Percentiles rank a stretch among this genome's conserved stretches.
phyloP scores from a whole-genome alignment of 805 yeast genomes.

The Clavispora vitiphila region DNA sequence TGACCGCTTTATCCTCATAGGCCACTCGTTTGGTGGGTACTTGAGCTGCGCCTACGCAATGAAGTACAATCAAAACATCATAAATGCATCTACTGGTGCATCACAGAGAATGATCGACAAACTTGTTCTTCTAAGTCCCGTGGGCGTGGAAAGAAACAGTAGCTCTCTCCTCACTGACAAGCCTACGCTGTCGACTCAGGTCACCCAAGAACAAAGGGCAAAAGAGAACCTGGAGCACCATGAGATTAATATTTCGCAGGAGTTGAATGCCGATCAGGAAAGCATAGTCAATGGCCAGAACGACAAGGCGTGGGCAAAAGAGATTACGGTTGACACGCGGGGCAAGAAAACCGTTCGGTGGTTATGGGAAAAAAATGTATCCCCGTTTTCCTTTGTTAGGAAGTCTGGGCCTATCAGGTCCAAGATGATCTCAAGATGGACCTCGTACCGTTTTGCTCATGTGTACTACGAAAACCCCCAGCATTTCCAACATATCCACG shows the following conservation, averaged over 20 bases:
- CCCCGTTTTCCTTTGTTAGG: conserved; percentile 53
- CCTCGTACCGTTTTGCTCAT: conserved; percentile 42
- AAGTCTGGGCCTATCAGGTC: conserved; percentile 51
- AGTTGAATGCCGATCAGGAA: conserved; percentile 23
- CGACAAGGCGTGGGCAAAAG: background rate
- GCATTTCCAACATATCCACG: conserved; percentile 41
- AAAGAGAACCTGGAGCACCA: conserved; percentile 15
- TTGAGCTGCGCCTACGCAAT: conserved; percentile 38
- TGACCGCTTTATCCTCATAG: conserved; percentile 32
- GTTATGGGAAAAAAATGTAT: conserved; percentile 50
- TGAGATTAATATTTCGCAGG: conserved; percentile 12
- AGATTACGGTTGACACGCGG: conserved; percentile 13
- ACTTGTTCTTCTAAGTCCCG: conserved; percentile 38
- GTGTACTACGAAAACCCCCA: conserved; percentile 28
- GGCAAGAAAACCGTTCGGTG: conserved; percentile 29
- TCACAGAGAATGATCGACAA: conserved; percentile 27
- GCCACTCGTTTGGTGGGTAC: conserved; percentile 45
- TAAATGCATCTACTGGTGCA: conserved; percentile 16
- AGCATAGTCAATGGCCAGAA: conserved; percentile 19
- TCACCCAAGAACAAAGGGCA: conserved; percentile 5
- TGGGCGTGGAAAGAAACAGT: conserved; percentile 37
- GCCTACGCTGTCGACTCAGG: conserved; percentile 7
- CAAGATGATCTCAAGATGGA: conserved; percentile 48
- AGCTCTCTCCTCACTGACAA: conserved; percentile 23
- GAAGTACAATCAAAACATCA: conserved; percentile 30